Percentiles rank a stretch among this genome's conserved stretches.
Conservation (phyloP, 176 grass and related monocot species). For the Neostapfia colusana region DNA sequence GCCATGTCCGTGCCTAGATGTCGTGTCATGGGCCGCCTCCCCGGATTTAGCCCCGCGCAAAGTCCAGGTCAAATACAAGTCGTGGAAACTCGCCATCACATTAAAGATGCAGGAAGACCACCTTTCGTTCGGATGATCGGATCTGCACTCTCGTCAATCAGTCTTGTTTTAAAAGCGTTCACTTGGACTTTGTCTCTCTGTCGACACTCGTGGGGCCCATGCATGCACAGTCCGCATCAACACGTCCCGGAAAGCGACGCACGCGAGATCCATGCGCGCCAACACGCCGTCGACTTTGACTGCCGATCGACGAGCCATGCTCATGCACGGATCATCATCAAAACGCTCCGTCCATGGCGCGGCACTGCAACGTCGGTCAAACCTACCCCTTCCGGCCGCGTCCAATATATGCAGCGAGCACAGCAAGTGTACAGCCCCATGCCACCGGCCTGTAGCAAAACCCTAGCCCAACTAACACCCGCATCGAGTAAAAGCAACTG, state of each 20-base stretch:
- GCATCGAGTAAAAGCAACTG: background rate
- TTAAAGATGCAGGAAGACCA: too few relatives aligned
- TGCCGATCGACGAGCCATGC: slow-evolving; percentile 26
- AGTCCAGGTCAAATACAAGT: too few relatives aligned
- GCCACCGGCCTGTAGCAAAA: background rate
- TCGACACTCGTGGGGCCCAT: background rate
- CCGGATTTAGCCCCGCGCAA: too few relatives aligned
- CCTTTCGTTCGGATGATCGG: too few relatives aligned
- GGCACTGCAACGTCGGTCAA: background rate
- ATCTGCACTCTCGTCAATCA: too few relatives aligned
- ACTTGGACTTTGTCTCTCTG: slow-evolving; percentile 18
- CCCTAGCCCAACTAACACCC: background rate
- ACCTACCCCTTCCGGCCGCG: slow-evolving; percentile 13
- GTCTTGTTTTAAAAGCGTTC: slow-evolving; percentile 14
- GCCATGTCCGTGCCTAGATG: too few relatives aligned
- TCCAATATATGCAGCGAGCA: background rate
- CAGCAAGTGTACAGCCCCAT: background rate
- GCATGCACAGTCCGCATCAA: background rate
- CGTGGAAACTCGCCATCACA: too few relatives aligned
- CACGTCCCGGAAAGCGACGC: background rate
- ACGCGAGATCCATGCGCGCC: slow-evolving; percentile 16
- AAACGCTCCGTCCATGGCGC: background rate
- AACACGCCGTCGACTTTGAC: slow-evolving; percentile 56
- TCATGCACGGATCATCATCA: background rate
- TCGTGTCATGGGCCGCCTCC: too few relatives aligned